Evolutionary conservation across 495 filamentous ascomycete species (phyloP).

Genomic region (Venustampulla echinocandica): DNA sequence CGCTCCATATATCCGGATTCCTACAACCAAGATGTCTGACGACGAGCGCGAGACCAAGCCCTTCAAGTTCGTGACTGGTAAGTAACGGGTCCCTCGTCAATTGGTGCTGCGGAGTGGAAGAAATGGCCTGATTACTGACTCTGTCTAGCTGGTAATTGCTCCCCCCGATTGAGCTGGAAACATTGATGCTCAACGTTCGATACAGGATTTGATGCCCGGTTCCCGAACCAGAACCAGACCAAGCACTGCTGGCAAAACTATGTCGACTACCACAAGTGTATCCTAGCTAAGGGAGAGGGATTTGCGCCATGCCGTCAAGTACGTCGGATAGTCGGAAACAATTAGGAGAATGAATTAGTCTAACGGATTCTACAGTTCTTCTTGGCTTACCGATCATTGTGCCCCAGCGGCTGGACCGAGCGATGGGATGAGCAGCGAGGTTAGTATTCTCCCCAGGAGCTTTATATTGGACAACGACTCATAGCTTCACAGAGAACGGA

Average conservation of each 20-base stretch:
- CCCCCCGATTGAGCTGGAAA: not conserved
- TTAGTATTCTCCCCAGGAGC: constrained; percentile 38
- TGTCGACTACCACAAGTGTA: constrained; percentile 99
- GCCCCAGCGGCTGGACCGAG: constrained; percentile 88
- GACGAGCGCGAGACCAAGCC: constrained; percentile 91
- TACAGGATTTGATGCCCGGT: constrained; percentile 94
- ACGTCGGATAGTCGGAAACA: constrained; percentile 30
- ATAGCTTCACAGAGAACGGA: constrained; percentile 58
- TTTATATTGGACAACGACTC: constrained; percentile 8
- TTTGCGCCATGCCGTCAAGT: constrained; percentile 97
- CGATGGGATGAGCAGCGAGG: constrained; percentile 97
- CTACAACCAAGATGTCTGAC: constrained; percentile 65
- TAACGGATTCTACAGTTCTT: constrained; percentile 58
- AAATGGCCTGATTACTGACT: constrained; percentile 41
- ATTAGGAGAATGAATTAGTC: constrained; percentile 9
- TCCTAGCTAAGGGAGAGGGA: constrained; percentile 96
- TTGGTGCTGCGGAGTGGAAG: not conserved
- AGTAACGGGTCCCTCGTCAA: constrained; percentile 27
- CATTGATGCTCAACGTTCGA: constrained; percentile 20
- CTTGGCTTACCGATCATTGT: constrained; percentile 91
- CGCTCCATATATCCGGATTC: constrained; percentile 9
- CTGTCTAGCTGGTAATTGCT: constrained; percentile 19
- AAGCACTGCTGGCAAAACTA: constrained; percentile 98
- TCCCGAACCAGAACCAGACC: constrained; percentile 95
- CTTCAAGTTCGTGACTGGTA: constrained; percentile 99